A percentile compares a stretch with the other conserved stretches of the same genome.
Evolutionary conservation across 805 yeast species (phyloP).

Genomic region (Candida quercuum): DNA sequence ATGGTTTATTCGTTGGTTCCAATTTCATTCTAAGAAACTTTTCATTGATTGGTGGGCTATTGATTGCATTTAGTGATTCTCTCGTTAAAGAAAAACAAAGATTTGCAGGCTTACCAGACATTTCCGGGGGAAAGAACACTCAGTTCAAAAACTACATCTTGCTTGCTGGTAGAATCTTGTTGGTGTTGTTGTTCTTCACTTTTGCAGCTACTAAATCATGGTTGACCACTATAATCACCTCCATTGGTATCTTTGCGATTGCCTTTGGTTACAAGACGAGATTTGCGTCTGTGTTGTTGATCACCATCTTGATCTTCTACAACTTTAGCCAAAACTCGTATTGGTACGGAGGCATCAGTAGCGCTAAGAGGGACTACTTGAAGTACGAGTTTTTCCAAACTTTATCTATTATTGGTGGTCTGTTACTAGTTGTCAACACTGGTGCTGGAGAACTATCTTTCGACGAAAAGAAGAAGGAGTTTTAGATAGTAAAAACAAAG

Average conservation of each 20-base stretch:
- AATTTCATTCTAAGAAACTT: slow-evolving; percentile 81
- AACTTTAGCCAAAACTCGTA: slow-evolving; percentile 80
- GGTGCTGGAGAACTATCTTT: slow-evolving; percentile 94
- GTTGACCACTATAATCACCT: slow-evolving; percentile 58
- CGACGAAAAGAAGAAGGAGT: slow-evolving; percentile 93
- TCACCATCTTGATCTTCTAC: slow-evolving; percentile 66
- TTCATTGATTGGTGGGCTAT: slow-evolving; percentile 87
- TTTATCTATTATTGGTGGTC: slow-evolving; percentile 90
- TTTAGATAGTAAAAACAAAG: slow-evolving; percentile 30
- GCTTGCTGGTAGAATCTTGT: slow-evolving; percentile 81
- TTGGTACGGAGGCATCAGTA: slow-evolving; percentile 64
- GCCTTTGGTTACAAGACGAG: slow-evolving; percentile 92
- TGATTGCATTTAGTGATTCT: slow-evolving; percentile 83
- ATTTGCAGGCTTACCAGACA: slow-evolving; percentile 42
- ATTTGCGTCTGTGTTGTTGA: slow-evolving; percentile 68
- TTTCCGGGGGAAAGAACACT: slow-evolving; percentile 52
- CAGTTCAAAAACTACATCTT: slow-evolving; percentile 68
- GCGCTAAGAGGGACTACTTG: slow-evolving; percentile 79
- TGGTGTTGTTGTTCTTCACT: slow-evolving; percentile 79
- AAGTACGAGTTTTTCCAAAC: slow-evolving; percentile 95
- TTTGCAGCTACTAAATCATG: slow-evolving; percentile 74
- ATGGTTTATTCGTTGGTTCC: slow-evolving; percentile 79
- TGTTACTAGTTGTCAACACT: slow-evolving; percentile 82
- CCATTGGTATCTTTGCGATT: slow-evolving; percentile 71
- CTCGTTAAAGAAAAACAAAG: slow-evolving; percentile 68